Conservation (phyloP, 2,329 filamentous ascomycete genomes). For the Fusarium pininemorale region DNA sequence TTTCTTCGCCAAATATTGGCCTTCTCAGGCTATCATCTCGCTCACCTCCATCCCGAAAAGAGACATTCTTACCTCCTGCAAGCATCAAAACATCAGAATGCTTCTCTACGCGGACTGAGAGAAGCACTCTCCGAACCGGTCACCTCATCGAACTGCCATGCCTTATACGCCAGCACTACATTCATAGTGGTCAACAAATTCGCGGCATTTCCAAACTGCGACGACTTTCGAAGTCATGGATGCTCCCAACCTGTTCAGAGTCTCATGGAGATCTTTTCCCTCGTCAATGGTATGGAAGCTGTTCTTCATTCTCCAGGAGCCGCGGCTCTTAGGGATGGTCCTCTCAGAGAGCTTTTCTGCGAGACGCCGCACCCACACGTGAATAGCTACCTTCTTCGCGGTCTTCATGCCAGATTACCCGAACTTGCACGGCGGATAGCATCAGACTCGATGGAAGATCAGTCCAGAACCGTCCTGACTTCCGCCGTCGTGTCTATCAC, state of each 20-base stretch:
- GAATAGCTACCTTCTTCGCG: neutral
- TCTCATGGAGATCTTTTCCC: conserved; percentile 23
- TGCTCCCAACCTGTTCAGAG: conserved; percentile 11
- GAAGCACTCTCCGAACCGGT: neutral
- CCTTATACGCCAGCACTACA: conserved; percentile 6
- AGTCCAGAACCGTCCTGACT: neutral
- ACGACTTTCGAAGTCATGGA: conserved; percentile 2
- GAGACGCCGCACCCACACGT: neutral
- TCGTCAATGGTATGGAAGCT: conserved; percentile 25
- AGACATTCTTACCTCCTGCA: conserved; percentile 2
- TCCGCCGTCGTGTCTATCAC: neutral
- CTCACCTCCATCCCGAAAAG: conserved; percentile 18
- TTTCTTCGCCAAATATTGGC: conserved; percentile 30
- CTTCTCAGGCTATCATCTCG: conserved; percentile 27
- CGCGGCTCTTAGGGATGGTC: neutral
- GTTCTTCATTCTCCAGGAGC: conserved; percentile 11
- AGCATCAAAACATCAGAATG: conserved; percentile 30
- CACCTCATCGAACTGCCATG: conserved; percentile 16
- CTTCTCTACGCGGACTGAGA: conserved; percentile 22
- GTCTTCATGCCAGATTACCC: neutral
- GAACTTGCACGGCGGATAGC: conserved; percentile 10
- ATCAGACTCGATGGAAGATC: conserved; percentile 2
- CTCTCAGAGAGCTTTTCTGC: conserved; percentile 10
- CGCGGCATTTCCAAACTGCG: conserved; percentile 24
- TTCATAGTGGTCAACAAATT: conserved; percentile 33